phyloP scores from a whole-genome alignment of 2,329 filamentous ascomycete genomes.

The Orbilia ellipsospora region DNA sequence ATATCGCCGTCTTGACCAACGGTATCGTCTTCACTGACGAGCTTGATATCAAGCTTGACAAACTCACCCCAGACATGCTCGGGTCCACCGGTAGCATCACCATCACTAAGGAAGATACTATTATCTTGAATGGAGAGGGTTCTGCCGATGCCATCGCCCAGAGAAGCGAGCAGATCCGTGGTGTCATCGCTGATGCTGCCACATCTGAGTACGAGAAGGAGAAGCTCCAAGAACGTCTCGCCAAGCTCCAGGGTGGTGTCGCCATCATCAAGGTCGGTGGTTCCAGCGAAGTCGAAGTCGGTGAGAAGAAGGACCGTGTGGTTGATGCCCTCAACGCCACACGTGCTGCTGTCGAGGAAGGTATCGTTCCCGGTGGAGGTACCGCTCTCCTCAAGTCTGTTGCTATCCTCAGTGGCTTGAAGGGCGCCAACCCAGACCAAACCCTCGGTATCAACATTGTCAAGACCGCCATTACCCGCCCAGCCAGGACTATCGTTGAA shows the following conservation, averaged over 20 bases:
- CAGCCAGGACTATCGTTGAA: constrained; percentile 94
- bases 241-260: constrained; percentile 98
- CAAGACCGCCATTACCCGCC: constrained; percentile 97
- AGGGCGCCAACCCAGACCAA: constrained; percentile 97
- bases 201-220: constrained; percentile 99
- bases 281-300: constrained; percentile 96
- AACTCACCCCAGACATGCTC: constrained; percentile 94
- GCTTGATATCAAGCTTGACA: constrained; percentile 99
- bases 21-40: constrained; percentile 98
- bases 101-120: constrained; percentile 99
- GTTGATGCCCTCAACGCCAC: constrained; percentile 98
- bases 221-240: constrained; percentile 99
- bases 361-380: constrained; percentile 97
- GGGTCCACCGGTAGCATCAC: constrained; percentile 98
- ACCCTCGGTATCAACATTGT: constrained; percentile 97
- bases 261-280: constrained; percentile 99
- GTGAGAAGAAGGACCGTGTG: constrained; percentile 99
- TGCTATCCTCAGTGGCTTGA: constrained; percentile 82
- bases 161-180: constrained; percentile 98
- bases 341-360: constrained; percentile 97
- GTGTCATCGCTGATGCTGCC: constrained; percentile 90
- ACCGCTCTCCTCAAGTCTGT: constrained; percentile 98
- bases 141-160: constrained; percentile 92
- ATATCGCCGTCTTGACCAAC: constrained; percentile 95
- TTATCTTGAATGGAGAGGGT: constrained; percentile 96